Evolutionary conservation across 116 monocot species (phyloP).

Genomic region (Iris pallida): DNA sequence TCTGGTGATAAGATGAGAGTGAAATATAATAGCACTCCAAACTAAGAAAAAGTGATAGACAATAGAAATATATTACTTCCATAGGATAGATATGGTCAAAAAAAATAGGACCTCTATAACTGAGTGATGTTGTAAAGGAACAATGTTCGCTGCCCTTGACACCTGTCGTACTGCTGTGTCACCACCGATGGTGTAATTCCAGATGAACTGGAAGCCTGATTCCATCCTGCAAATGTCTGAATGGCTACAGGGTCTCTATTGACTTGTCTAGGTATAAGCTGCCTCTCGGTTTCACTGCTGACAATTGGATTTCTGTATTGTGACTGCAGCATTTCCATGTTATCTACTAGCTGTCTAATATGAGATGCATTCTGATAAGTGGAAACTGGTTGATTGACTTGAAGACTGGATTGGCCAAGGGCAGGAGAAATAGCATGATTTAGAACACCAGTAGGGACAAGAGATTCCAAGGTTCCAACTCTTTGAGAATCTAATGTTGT

Average conservation of each 20-base stretch:
- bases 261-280: slow-evolving; percentile 24
- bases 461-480: slow-evolving; percentile 15
- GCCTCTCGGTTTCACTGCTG: slow-evolving; percentile 13
- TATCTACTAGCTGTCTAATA: background rate
- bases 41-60: no score
- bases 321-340: background rate
- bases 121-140: no score
- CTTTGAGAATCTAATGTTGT: background rate
- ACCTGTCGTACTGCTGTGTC: no score
- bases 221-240: slow-evolving; percentile 40
- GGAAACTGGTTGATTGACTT: slow-evolving; percentile 5
- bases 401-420: background rate
- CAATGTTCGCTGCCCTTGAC: no score
- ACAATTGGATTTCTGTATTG: slow-evolving; percentile 2
- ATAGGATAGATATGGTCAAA: no score
- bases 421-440: slow-evolving; percentile 32
- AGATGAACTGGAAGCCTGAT: background rate
- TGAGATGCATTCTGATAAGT: background rate
- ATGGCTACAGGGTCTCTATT: slow-evolving; percentile 35
- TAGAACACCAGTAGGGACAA: slow-evolving; percentile 14
- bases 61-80: no score
- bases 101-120: no score
- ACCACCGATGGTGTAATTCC: background rate
- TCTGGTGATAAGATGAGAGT: no score
- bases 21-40: no score